phyloP scores from a whole-genome alignment of 1,284 basidiomycete genomes.

The Sanghuangporus baumii region DNA sequence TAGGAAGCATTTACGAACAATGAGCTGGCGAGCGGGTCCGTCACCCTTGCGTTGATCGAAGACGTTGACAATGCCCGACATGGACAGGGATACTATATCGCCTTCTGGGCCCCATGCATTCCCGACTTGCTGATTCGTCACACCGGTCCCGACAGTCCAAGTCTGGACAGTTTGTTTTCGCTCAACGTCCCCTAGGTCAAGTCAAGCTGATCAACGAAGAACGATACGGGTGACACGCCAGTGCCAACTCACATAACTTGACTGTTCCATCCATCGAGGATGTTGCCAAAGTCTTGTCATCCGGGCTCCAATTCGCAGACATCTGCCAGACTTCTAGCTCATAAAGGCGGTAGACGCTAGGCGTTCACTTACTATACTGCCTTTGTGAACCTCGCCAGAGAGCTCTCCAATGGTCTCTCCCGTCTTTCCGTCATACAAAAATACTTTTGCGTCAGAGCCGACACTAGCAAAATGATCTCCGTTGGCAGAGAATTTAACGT shows the following conservation, averaged over 20 bases:
- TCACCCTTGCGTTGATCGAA: constrained; percentile 71
- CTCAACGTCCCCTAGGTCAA: constrained; percentile 69
- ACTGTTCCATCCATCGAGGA: constrained; percentile 88
- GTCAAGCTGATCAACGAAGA: neutral
- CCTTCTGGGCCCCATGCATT: constrained; percentile 74
- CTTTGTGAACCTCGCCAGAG: constrained; percentile 60
- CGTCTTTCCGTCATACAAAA: constrained; percentile 89
- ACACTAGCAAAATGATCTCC: constrained; percentile 86
- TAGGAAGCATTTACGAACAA: constrained; percentile 35
- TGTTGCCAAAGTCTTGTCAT: constrained; percentile 71
- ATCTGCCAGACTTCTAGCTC: constrained; percentile 39
- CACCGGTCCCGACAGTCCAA: constrained; percentile 67
- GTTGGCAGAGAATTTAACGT: constrained; percentile 78
- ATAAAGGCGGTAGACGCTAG: neutral
- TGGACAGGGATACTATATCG: constrained; percentile 79
- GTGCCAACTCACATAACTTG: constrained; percentile 66
- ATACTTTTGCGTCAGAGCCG: constrained; percentile 86
- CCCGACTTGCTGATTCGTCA: constrained; percentile 83
- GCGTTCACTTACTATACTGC: constrained; percentile 57
- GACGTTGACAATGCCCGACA: constrained; percentile 80
- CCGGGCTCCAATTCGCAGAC: constrained; percentile 73
- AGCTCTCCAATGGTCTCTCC: constrained; percentile 76
- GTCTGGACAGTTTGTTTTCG: constrained; percentile 59
- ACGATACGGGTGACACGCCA: neutral
- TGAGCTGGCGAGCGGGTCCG: constrained; percentile 56